Conservation (phyloP, 1,284 basidiomycete genomes). For the Sanghuangporus baumii region DNA sequence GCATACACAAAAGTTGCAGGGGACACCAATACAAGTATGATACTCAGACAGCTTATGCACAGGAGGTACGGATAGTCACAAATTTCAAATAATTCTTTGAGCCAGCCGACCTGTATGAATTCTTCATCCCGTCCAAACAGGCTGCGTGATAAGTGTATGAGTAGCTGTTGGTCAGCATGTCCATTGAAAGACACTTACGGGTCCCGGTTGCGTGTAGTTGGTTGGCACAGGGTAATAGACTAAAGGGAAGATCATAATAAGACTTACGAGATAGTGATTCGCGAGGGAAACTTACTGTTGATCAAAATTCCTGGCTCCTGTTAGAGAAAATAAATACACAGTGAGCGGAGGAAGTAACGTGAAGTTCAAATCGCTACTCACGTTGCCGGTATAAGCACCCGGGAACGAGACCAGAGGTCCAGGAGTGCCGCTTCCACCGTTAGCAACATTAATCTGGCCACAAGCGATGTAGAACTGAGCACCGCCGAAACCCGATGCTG, state of each 20-base stretch:
- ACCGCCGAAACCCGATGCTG: slow-evolving; percentile 15
- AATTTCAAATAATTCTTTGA: neutral
- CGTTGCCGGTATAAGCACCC: slow-evolving; percentile 31
- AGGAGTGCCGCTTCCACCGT: slow-evolving; percentile 32
- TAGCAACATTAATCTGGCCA: slow-evolving; percentile 30
- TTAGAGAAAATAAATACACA: neutral
- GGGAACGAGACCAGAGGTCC: slow-evolving; percentile 31
- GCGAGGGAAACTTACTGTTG: slow-evolving; percentile 3
- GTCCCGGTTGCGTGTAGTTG: slow-evolving; percentile 18
- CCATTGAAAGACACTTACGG: slow-evolving; percentile 2
- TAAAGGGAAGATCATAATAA: neutral
- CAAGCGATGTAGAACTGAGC: slow-evolving; percentile 27
- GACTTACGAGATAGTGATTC: neutral
- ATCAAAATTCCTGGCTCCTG: slow-evolving; percentile 17
- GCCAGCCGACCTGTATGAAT: neutral
- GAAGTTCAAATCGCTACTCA: neutral
- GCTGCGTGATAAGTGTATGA: neutral
- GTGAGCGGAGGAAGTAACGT: neutral
- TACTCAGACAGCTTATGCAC: too few species aligned
- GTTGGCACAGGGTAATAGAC: slow-evolving; percentile 17
- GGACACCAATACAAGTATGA: too few species aligned
- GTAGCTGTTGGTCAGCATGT: neutral
- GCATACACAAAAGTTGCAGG: too few species aligned
- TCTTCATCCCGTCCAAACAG: slow-evolving; percentile 15
- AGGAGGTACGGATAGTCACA: too few species aligned